Evolutionary conservation across 1,284 basidiomycete species (phyloP).

Genomic region (Leccinum fallax): DNA sequence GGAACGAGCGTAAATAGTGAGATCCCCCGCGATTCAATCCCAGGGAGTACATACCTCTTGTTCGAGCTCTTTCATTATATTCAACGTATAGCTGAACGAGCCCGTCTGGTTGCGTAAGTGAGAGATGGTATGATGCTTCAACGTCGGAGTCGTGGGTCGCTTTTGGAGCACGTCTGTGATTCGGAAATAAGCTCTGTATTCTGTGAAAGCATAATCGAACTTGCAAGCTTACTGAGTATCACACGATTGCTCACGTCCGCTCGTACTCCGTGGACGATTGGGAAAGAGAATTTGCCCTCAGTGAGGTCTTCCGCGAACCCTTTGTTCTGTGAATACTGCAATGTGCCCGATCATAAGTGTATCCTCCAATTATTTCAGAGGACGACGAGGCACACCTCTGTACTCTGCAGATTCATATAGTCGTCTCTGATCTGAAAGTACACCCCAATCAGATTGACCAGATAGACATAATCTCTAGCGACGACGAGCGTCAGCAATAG

Average conservation of each 20-base stretch:
- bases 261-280: constrained; percentile 87
- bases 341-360: neutral
- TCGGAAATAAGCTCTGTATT: neutral
- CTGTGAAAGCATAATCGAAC: neutral
- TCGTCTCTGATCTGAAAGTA: constrained; percentile 98
- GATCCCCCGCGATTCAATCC: neutral
- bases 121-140: constrained; percentile 79
- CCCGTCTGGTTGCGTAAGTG: constrained; percentile 72
- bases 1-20: neutral
- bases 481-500: neutral
- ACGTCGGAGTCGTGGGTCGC: constrained; percentile 75
- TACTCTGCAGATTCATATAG: constrained; percentile 93
- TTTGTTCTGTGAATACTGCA: constrained; percentile 87
- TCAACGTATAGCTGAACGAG: constrained; percentile 71
- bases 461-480: constrained; percentile 82
- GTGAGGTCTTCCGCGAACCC: constrained; percentile 95
- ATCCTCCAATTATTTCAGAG: neutral
- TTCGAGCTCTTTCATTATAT: constrained; percentile 57
- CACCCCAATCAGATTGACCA: constrained; percentile 93
- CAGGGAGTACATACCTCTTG: constrained; percentile 42
- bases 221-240: constrained; percentile 71
- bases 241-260: constrained; percentile 74
- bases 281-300: constrained; percentile 97
- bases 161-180: constrained; percentile 86
- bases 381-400: constrained; percentile 61